Conservation (phyloP, 148 eudicot genomes). For the Linanthus parryae region DNA sequence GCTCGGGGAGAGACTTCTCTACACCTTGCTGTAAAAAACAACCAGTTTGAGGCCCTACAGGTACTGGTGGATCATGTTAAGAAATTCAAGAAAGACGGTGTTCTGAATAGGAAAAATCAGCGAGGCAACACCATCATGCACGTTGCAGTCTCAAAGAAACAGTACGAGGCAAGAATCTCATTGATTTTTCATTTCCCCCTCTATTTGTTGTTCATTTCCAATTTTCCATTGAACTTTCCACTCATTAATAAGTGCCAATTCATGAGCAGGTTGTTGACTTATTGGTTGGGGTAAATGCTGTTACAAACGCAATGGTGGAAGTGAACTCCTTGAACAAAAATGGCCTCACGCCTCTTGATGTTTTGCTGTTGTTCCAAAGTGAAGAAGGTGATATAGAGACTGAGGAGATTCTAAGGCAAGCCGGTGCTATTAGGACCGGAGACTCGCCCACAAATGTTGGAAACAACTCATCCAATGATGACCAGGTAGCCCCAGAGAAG, state of each 20-base stretch:
- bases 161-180: conserved; percentile 35
- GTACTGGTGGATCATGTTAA: conserved; percentile 32
- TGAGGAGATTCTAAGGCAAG: conserved; percentile 23
- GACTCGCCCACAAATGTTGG: too few relatives aligned
- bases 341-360: conserved; percentile 43
- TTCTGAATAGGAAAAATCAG: conserved; percentile 34
- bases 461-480: too few relatives aligned
- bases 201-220: background rate
- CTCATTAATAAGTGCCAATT: background rate
- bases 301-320: conserved; percentile 12
- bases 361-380: conserved; percentile 28
- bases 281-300: conserved; percentile 13
- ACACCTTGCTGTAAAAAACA: conserved; percentile 46
- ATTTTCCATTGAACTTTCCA: background rate
- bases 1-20: conserved; percentile 46
- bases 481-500: too few relatives aligned
- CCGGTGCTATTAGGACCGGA: conserved; percentile 30
- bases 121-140: conserved; percentile 39
- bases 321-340: conserved; percentile 34
- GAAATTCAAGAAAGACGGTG: conserved; percentile 21
- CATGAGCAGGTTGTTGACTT: conserved; percentile 31
- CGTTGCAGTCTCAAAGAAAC: conserved; percentile 48
- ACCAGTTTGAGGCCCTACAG: conserved; percentile 31
- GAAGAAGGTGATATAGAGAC: conserved; percentile 53
- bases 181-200: background rate